Base-by-base conservation (phyloP, 805 yeast species). In the Debaryomyces prosopidis region DNA sequence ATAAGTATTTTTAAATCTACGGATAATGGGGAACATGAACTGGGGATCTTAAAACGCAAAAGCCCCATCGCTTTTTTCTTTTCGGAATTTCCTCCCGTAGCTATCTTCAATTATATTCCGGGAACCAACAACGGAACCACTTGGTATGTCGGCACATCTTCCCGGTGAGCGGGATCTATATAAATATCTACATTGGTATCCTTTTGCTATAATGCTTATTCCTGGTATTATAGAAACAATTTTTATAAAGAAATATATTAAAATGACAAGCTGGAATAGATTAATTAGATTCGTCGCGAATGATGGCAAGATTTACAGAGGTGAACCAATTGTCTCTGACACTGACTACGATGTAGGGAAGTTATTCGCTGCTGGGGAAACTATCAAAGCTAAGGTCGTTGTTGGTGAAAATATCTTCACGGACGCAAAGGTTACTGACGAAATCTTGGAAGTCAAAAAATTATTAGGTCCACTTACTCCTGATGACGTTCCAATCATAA, bases 331-430 rank as follows among this genome's bases (percentile, higher is more conserved):
- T 39, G 58, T 74, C 15, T 57, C 63, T 8, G 50, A 58, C 1
- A 64, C 60, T 15, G 46, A 52, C 6, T 44, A 48, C 7, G 81
- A 77, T 49, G 45, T 53, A 33, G 50, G 53, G 14, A 48, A 36
- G 17, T 43, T 31, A 31, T 46, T 38, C 37, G 28, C 41, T 11
- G 65, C 73, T 7, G 58, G 76, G 19, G 46, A 57, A 12, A 67
- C 73, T 10, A 63, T 57, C 36, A 59, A 63, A 28, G 84, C 84
- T 3, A 52, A 62, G 26, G 60, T 72, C 20, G 71, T 79, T 40
- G 43, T 54, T 12, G 84, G 84, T 34, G 75, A 77, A 51, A 73
- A 76, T 52, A 62, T 79, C 18, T 71, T 77, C 39, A 64, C 60
- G 2, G 56, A 58, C 9, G 51, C 53, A 10, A 57, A 55, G 15